A percentile compares a stretch with the other conserved stretches of the same genome.
Conservation (phyloP, 495 filamentous ascomycete genomes). For the Friedmanniomyces endolithicus region DNA sequence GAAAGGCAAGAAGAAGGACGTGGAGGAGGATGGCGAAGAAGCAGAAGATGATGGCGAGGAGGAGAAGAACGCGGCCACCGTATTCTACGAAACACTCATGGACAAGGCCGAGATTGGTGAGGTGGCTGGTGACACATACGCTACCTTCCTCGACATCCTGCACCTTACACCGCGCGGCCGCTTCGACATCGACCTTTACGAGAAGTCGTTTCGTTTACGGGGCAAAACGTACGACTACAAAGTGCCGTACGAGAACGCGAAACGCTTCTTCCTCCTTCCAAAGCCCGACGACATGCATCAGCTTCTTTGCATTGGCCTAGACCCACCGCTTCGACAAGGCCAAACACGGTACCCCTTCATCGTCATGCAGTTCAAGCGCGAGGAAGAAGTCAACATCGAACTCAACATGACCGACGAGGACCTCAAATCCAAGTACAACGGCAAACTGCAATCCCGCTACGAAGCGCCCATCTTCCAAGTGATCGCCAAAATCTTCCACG, state of each 20-base stretch:
- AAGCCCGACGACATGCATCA: slow-evolving; percentile 94
- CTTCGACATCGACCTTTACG: slow-evolving; percentile 99
- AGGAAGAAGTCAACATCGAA: slow-evolving; percentile 93
- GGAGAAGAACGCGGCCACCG: slow-evolving; percentile 82
- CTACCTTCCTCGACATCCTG: slow-evolving; percentile 91
- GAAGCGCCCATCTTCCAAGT: slow-evolving; percentile 85
- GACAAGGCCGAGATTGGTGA: slow-evolving; percentile 99
- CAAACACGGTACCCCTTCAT: slow-evolving; percentile 98
- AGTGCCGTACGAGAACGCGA: slow-evolving; percentile 92
- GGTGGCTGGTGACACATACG: slow-evolving; percentile 91
- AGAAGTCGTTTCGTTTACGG: slow-evolving; percentile 88
- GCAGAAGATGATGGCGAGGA: slow-evolving; percentile 54
- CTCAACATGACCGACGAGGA: slow-evolving; percentile 87
- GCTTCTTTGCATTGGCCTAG: slow-evolving; percentile 87
- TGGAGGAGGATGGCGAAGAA: slow-evolving; percentile 24
- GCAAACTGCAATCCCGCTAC: slow-evolving; percentile 75
- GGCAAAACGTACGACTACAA: slow-evolving; percentile 99
- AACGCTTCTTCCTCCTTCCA: slow-evolving; percentile 96
- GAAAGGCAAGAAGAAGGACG: slow-evolving; percentile 57
- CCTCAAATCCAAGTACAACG: slow-evolving; percentile 74
- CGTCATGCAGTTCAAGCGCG: slow-evolving; percentile 97
- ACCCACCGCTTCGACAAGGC: slow-evolving; percentile 91
- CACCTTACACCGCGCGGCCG: slow-evolving; percentile 98
- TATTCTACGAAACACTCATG: slow-evolving; percentile 95
- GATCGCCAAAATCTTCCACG: slow-evolving; percentile 85